Evolutionary conservation across 768 basidiomycete genomes (phyloP), one percentile per base, ranked within the genome.

Genomic region (Mycena crocata): DNA sequence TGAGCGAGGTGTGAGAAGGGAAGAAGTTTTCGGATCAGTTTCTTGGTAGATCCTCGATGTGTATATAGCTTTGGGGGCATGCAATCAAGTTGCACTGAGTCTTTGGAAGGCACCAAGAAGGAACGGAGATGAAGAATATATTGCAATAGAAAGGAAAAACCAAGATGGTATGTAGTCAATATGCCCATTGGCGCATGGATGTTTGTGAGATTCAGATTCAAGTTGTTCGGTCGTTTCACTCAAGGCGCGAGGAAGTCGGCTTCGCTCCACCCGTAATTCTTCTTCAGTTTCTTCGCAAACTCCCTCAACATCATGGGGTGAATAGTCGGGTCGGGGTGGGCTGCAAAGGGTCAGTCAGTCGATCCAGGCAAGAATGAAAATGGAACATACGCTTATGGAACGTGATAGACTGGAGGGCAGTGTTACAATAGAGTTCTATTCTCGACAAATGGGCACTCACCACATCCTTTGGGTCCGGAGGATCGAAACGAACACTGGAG

Each of bases 401-500:
- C 3, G 85, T 89, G 69, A 94, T 92, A 35, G 61, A 46, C 57
- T 58, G 23, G 40, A 24, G 13, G 15, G 49, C 6, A n/a, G n/a
- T 46, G 15, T 65, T n/a, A n/a, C 26, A 66, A 48, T 31, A 3
- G 26, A 10, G 26, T 34, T 17, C 15, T 10, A 19, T 28, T 1
- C 2, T 26, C 28, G 28, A 46, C 23, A 21, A 21, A 45, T 1
- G 10, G 19, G 45, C 30, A 75, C 84, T 75, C 67, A 86, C 86
- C 65, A 73, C 79, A 71, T 86, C 85, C 44, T 71, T 76, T 45
- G 76, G 73, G 70, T 89, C 81, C 21, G 91, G 93, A 51, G 93
- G 93, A 76, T 92, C 89, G 72, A 94, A 94, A 39, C 92, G 86
- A 37, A 94, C 93, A 75, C 91, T 92, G 13, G 92, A 93, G 3